phyloP scores from a whole-genome alignment of 805 yeast species.

The Candida sithepensis region DNA sequence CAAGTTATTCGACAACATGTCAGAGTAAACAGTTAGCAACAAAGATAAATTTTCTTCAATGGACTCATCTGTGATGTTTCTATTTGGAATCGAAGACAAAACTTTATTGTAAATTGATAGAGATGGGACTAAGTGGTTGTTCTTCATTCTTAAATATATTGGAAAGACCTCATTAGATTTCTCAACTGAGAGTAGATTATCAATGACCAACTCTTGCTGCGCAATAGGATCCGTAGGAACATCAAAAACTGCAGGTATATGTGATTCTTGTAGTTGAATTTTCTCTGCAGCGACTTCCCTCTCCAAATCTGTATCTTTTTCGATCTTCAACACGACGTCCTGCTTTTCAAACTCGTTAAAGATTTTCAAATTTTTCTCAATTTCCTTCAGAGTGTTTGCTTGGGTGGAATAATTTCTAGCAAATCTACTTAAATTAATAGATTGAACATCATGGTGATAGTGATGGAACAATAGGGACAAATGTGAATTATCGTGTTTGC shows the following conservation, averaged over 20 bases:
- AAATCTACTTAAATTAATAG: background rate
- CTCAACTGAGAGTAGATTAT: constrained; percentile 16
- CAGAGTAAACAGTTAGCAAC: constrained; percentile 65
- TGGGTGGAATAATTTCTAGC: background rate
- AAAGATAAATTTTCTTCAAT: constrained; percentile 60
- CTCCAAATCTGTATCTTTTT: background rate
- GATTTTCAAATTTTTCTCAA: background rate
- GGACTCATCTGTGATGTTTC: constrained; percentile 49
- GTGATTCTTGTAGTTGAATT: background rate
- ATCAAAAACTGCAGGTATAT: background rate
- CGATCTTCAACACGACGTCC: background rate
- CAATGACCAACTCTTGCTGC: constrained; percentile 22
- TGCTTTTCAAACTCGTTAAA: background rate
- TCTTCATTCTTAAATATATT: constrained; percentile 28
- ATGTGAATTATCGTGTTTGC: background rate
- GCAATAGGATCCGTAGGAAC: constrained; percentile 7
- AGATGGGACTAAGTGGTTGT: constrained; percentile 42
- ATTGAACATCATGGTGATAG: background rate
- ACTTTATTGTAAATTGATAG: constrained; percentile 51
- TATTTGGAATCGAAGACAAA: constrained; percentile 46
- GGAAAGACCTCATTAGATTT: constrained; percentile 34
- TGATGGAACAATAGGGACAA: background rate
- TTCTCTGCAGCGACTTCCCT: background rate
- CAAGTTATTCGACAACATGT: constrained; percentile 47
- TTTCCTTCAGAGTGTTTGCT: background rate